These are phyloP conservation scores for Podila minutissima DNA, from an alignment of 192 early-diverging fungal species.

Conservation along the genomic window DNA sequence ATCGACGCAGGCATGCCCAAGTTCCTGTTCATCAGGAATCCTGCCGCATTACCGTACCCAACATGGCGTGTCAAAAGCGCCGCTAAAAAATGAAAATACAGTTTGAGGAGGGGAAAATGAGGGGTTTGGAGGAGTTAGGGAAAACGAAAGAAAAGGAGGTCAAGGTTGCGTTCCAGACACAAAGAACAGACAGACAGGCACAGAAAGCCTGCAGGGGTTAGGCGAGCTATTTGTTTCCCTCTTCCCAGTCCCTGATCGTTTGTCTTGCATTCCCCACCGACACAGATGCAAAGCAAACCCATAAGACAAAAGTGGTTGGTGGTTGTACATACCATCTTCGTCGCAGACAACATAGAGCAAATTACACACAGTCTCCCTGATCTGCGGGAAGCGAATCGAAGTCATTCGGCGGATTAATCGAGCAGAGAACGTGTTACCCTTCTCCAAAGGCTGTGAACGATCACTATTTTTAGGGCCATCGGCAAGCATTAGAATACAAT, in stretches of 20 bases:
- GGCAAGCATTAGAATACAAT: neutral
- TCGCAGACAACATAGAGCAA: constrained; percentile 76
- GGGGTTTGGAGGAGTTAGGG: too few relatives aligned
- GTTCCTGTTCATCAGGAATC: constrained; percentile 84
- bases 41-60: constrained; percentile 95
- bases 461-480: constrained; percentile 59
- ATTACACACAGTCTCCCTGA: constrained; percentile 68
- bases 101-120: too few relatives aligned
- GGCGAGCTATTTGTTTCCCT: too few relatives aligned
- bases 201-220: neutral
- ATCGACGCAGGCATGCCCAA: constrained; percentile 60
- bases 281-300: neutral
- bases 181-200: neutral
- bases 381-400: constrained; percentile 65
- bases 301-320: neutral
- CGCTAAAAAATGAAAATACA: constrained; percentile 55
- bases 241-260: neutral
- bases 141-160: too few relatives aligned
- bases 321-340: constrained; percentile 65
- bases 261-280: neutral
- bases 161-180: too few relatives aligned
- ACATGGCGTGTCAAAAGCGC: constrained; percentile 71
- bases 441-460: constrained; percentile 73
- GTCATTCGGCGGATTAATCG: constrained; percentile 78
- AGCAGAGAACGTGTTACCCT: constrained; percentile 68